A percentile compares a stretch with the other conserved stretches of the same genome.
These are phyloP conservation scores for Corinectria fuckeliana DNA, from an alignment of 2,329 filamentous ascomycete species.

Conservation along the genomic window DNA sequence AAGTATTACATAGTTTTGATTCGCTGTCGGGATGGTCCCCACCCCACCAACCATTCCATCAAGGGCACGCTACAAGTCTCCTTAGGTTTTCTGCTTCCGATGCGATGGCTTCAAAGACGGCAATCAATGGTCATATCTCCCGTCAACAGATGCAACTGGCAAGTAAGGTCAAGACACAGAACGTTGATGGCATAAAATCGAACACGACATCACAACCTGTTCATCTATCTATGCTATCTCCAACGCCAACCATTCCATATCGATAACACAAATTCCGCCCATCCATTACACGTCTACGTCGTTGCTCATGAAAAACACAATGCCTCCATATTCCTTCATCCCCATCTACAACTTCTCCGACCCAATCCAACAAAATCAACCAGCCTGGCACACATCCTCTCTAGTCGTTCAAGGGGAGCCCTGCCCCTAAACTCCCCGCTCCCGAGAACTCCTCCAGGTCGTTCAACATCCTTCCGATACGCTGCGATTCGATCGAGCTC, in stretches of 20 bases:
- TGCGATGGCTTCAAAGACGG: too few relatives aligned
- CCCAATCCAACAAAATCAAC: not conserved
- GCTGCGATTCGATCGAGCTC: constrained; percentile 20
- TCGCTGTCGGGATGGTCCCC: too few relatives aligned
- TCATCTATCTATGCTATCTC: not conserved
- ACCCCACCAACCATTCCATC: too few relatives aligned
- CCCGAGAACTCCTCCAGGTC: constrained; percentile 37
- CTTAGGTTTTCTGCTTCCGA: too few relatives aligned
- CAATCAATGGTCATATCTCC: too few relatives aligned
- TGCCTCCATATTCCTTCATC: not conserved
- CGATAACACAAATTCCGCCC: not conserved
- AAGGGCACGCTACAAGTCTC: too few relatives aligned
- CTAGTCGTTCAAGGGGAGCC: not conserved
- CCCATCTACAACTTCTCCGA: not conserved
- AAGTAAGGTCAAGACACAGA: not conserved
- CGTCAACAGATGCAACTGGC: not conserved
- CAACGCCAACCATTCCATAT: not conserved
- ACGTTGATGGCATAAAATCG: constrained; percentile 3
- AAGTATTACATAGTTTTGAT: too few relatives aligned
- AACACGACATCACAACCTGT: not conserved
- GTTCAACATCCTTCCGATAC: constrained; percentile 32
- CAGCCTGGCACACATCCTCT: not conserved
- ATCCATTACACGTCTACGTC: not conserved
- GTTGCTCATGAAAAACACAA: constrained; percentile 5
- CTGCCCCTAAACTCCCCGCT: constrained; percentile 21